phyloP scores from a whole-genome alignment of 768 basidiomycete genomes.

The Harrya chromipes region DNA sequence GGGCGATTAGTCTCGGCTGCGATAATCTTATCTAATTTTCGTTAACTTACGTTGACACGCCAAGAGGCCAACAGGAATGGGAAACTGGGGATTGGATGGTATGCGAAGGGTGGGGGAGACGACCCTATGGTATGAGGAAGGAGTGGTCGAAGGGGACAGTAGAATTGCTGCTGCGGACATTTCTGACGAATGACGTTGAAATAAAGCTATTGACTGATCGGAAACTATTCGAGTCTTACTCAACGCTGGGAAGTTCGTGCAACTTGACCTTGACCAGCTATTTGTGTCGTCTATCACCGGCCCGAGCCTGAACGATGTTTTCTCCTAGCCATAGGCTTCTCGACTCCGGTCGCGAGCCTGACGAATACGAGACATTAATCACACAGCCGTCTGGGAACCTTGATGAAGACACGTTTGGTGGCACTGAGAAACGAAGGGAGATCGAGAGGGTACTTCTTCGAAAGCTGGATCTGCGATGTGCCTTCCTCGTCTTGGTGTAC shows the following conservation, averaged over 20 bases:
- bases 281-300: too few relatives aligned
- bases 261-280: too few relatives aligned
- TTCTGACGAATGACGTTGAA: background rate
- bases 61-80: constrained; percentile 73
- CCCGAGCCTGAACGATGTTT: too few relatives aligned
- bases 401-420: constrained; percentile 35
- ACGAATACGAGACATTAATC: too few relatives aligned
- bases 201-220: too few relatives aligned
- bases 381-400: too few relatives aligned
- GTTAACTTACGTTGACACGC: constrained; percentile 67
- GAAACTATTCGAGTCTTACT: too few relatives aligned
- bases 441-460: constrained; percentile 52
- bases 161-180: constrained; percentile 40
- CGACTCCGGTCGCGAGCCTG: too few relatives aligned
- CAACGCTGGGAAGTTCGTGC: too few relatives aligned
- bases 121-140: constrained; percentile 62
- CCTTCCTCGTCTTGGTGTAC: constrained; percentile 43
- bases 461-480: constrained; percentile 58
- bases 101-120: constrained; percentile 55
- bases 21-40: constrained; percentile 4
- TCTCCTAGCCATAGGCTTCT: too few relatives aligned
- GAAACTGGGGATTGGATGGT: constrained; percentile 44
- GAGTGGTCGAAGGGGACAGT: constrained; percentile 43
- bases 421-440: constrained; percentile 40
- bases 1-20: constrained; percentile 9